Evolutionary conservation across 345 rosid species (phyloP).

Genomic region (Xanthoceras sorbifolium): DNA sequence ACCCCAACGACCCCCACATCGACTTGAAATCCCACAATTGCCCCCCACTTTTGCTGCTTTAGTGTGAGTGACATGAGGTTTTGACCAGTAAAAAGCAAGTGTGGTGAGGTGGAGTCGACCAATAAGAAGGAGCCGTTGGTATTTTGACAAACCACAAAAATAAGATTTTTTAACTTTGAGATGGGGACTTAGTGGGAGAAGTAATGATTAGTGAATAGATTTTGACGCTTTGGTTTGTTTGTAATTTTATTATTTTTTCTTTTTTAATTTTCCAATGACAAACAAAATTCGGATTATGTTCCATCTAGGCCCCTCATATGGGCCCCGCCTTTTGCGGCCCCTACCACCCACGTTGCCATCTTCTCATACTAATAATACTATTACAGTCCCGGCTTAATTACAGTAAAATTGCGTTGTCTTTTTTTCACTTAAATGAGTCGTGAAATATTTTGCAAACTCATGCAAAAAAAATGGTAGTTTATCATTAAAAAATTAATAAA

Average conservation of each 20-base stretch:
- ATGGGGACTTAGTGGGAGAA: constrained; percentile 46
- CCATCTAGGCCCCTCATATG: constrained; percentile 47
- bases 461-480: no score
- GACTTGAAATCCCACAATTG: not conserved
- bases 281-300: constrained; percentile 50
- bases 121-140: constrained; percentile 29
- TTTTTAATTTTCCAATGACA: constrained; percentile 37
- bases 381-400: no score
- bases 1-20: constrained; percentile 13
- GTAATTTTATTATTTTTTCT: constrained; percentile 10
- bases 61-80: constrained; percentile 1
- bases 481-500: no score
- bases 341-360: constrained; percentile 2
- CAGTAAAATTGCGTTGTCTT: no score
- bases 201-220: constrained; percentile 59
- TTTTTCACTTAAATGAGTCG: no score
- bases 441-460: no score
- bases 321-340: constrained; percentile 33
- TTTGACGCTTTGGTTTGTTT: constrained; percentile 29
- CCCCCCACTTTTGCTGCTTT: not conserved
- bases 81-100: constrained; percentile 33
- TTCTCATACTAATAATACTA: not conserved
- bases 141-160: constrained; percentile 22
- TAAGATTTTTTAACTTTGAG: not conserved
- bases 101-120: constrained; percentile 23